Evolutionary conservation across 306 rosid species (phyloP), one percentile per base, ranked within the genome.

Genomic region (Cucurbita ficifolia): DNA sequence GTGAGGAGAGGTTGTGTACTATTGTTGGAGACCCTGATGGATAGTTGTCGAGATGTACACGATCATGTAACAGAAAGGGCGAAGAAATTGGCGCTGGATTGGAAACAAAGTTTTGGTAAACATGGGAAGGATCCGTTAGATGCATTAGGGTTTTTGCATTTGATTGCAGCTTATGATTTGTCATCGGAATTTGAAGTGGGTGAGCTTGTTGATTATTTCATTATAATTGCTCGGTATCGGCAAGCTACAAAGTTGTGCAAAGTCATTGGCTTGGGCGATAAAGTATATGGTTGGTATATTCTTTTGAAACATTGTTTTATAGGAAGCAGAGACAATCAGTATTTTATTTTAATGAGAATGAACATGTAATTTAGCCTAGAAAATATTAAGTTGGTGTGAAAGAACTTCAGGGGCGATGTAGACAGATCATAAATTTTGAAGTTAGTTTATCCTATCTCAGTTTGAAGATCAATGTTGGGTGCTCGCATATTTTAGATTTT

Each of bases 91-190:
- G 90, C 88, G 0, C 0, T 53, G 55, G 84, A 79, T 51, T 90
- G 91, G 98, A 87, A 76, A 79, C 81, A 13, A 69, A 79, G 70
- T 50, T 60, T 83, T 77, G 19, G 74, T 29, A 58, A 21, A 63
- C 83, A 77, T 70, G 81, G 48, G 16, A 86, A 38, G 5, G 81
- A 74, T 22, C 58, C 75, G 1, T 53, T 82, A 18, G 90, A 74
- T 78, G 87, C 85, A 0, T 79, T 87, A 80, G 89, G 86, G 42
- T 79, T 92, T 75, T 60, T 92, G 76, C 83, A 83, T 84, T 80
- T 92, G 78, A 85, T 88, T 64, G 79, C 80, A 16, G 84, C 82
- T 0, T 92, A 80, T 81, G 88, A 89, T 43, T 72, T 92, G 84
- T 55, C 59, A 59, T 70, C 83, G 1, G 91, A 83, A 63, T 84